These are phyloP conservation scores for Lasiosphaeria miniovina DNA, from an alignment of 495 filamentous ascomycete species.

Conservation along the genomic window DNA sequence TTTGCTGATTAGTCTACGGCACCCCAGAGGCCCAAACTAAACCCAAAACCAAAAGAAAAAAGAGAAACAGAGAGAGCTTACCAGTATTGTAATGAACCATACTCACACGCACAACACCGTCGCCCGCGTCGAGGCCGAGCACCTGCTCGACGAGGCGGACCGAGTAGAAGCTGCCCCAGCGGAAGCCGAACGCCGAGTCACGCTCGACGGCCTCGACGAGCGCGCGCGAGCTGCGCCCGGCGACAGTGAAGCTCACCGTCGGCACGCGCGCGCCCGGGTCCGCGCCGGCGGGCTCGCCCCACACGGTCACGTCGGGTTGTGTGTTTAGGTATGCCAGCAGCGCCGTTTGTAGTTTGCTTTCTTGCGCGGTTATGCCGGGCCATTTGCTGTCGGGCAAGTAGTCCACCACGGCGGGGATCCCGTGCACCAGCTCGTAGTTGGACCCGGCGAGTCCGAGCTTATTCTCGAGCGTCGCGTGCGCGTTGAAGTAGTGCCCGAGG, in stretches of 20 bases:
- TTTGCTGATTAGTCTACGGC: not conserved
- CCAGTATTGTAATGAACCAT: constrained; percentile 75
- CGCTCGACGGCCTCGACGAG: constrained; percentile 62
- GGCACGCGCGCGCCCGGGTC: constrained; percentile 52
- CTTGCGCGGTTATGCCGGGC: constrained; percentile 53
- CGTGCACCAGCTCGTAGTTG: constrained; percentile 63
- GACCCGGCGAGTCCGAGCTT: constrained; percentile 65
- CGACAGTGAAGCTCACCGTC: constrained; percentile 63
- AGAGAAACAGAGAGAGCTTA: constrained; percentile 30
- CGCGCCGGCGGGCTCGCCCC: constrained; percentile 48
- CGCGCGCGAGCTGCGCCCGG: constrained; percentile 52
- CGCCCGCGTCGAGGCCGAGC: constrained; percentile 47
- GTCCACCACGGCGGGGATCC: constrained; percentile 52
- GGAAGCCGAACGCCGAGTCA: constrained; percentile 53
- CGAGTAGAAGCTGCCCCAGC: constrained; percentile 69
- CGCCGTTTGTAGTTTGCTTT: constrained; percentile 54
- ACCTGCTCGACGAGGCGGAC: constrained; percentile 58
- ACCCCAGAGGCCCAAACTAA: too few species aligned
- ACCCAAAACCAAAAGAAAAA: constrained; percentile 9
- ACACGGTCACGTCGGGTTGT: constrained; percentile 50
- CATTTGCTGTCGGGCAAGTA: constrained; percentile 55
- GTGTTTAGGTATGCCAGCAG: constrained; percentile 55
- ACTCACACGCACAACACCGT: constrained; percentile 67
- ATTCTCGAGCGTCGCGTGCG: constrained; percentile 50
- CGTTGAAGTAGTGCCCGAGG: constrained; percentile 68